A percentile compares a stretch with the other conserved stretches of the same genome.
Conservation (phyloP, 352 stramenopile genomes). For the Phytophthora citricola region DNA sequence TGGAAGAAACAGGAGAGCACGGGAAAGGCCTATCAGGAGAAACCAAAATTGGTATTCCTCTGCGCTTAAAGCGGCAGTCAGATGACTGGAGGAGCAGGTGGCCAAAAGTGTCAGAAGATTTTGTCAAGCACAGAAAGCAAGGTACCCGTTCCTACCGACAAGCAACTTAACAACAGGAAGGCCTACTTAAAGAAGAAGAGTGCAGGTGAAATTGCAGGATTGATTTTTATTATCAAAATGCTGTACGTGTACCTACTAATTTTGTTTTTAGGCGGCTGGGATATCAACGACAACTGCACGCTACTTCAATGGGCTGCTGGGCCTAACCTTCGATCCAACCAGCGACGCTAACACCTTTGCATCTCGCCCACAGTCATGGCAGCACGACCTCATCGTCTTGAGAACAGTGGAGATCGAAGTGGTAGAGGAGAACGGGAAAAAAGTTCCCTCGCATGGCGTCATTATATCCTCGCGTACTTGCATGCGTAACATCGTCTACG, state of each 20-base stretch:
- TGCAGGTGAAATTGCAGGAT: too few species aligned
- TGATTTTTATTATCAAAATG: too few species aligned
- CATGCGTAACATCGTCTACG: not conserved
- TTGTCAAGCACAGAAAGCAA: not conserved
- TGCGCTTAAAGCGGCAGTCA: not conserved
- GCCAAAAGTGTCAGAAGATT: not conserved
- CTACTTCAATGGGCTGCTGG: too few species aligned
- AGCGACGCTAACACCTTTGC: too few species aligned
- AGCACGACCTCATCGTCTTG: too few species aligned
- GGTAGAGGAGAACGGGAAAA: too few species aligned
- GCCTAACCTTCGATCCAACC: too few species aligned
- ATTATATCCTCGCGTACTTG: not conserved
- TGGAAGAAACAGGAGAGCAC: not conserved
- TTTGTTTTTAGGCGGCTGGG: too few species aligned
- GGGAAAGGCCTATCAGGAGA: not conserved
- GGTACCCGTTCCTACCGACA: not conserved
- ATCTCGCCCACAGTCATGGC: too few species aligned
- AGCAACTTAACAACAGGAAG: not conserved
- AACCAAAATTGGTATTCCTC: not conserved
- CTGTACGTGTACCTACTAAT: too few species aligned
- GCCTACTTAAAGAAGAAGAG: not conserved
- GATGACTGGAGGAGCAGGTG: not conserved
- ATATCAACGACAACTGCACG: too few species aligned
- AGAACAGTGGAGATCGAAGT: too few species aligned
- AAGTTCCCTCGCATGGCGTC: not conserved